Evolutionary conservation across 768 basidiomycete genomes (phyloP), one percentile per base, ranked within the genome.

Genomic region (Auricularia sp.): DNA sequence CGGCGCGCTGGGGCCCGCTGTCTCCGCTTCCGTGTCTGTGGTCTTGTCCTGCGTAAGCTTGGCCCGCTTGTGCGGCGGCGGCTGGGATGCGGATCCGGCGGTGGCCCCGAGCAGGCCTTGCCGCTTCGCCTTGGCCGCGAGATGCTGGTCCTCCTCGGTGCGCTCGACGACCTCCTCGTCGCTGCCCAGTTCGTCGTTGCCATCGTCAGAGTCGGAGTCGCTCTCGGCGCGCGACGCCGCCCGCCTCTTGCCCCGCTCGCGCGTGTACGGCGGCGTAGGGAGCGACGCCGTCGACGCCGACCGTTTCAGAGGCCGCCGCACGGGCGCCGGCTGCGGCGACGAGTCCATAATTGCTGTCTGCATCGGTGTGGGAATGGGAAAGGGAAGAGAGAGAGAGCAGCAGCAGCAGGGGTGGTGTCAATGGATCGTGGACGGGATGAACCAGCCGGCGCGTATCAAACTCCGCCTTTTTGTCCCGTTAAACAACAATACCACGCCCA

Each of bases 181-280:
- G 56, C 29, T 34, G 56, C 18, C 59, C 16, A 29, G 18, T 16
- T 51, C 47, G 21, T 51, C 47, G 7, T 62, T 63, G 35, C 34
- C 44, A 21, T 65, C 69, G 29, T 69, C 65, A 66, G 62, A 66
- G 21, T 71, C 70, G 54, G 72, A 74, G 3, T 70, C 70, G 36
- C 39, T 58, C 8, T 69, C 63, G 14, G 67, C 61, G 62, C 62
- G 68, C 8, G 67, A 42, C 13, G 39, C 66, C 39, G 63, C 13
- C 61, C 65, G 65, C 42, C 65, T 63, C 65, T 78, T 80, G 21
- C 78, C 78, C 67, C 80, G 85, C 65, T 82, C 77, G 61, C 76
- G 78, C 7, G 86, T 87, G 35, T 83, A 75, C 0, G 87, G 87
- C 24, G 87, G 87, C 0, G 87, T 89, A 44, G 85, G 86, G 29